Evolutionary conservation across 2,329 filamentous ascomycete species (phyloP), one percentile per base, ranked within the genome.

Genomic region (Coleophoma cylindrospora): DNA sequence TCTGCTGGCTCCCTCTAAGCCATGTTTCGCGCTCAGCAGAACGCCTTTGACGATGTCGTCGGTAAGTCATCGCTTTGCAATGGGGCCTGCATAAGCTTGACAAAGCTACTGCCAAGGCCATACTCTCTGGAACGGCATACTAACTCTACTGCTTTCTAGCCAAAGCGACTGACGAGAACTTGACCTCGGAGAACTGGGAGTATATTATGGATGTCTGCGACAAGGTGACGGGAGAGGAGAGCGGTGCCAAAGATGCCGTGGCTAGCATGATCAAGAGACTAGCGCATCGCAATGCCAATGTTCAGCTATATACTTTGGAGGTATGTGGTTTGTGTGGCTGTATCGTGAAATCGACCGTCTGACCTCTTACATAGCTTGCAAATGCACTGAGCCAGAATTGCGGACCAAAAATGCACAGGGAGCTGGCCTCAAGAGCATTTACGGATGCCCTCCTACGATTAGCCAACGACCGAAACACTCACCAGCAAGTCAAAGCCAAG

Each of bases 111-210:
- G 27, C 27, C 27, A 27, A 27, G 27, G 27, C 3, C 9, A 10
- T 2, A 10, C 27, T 27, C 27, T 27, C 9, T 27, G 27, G 27
- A 27, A 27, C 27, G 22, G 46, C 38, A 43, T 54, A 52, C 58
- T 60, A 33, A 60, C 50, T 48, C 52, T 54, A 40, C 45, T 40
- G 34, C 15, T 47, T 15, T 61, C 59, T 63, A 86, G 84, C 82
- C 64, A 87, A 87, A 72, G 91, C 94, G 65, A 99, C 94, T 50
- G 94, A 99, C 71, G 94, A 99, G 79, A 99, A 96, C 71, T 81
- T 97, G 62, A 97, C 66, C 10, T 65, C 72, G 53, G 77, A 80
- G 70, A 87, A 87, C 67, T 88, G 84, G 84, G 84, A 87, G 66
- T 84, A 64, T 57, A 70, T 70, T 56, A 69, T 70, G 67, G 68